Conservation (phyloP, 1,139 yeast species). For the Blastobotrys petasosporus region DNA sequence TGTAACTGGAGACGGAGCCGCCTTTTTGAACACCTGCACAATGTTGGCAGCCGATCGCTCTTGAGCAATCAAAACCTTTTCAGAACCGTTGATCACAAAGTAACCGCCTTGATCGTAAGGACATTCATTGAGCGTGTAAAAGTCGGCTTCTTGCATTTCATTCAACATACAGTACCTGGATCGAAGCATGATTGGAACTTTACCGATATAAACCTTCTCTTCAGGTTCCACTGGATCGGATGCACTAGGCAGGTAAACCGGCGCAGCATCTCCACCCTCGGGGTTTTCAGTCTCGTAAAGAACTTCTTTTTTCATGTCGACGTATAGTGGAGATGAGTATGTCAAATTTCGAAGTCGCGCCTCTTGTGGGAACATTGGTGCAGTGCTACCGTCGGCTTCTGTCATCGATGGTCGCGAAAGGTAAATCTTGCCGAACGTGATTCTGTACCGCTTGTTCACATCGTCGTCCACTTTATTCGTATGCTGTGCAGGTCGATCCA, state of each 20-base stretch:
- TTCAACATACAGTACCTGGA: slow-evolving; percentile 93
- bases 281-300: slow-evolving; percentile 61
- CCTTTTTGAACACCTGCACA: slow-evolving; percentile 95
- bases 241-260: slow-evolving; percentile 60
- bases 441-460: slow-evolving; percentile 86
- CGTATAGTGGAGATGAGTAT: slow-evolving; percentile 91
- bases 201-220: slow-evolving; percentile 81
- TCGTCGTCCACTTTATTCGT: slow-evolving; percentile 76
- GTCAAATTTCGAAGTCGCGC: slow-evolving; percentile 94
- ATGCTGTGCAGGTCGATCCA: slow-evolving; percentile 98
- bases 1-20: slow-evolving; percentile 95
- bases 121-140: slow-evolving; percentile 93
- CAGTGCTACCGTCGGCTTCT: slow-evolving; percentile 99
- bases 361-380: slow-evolving; percentile 96
- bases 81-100: slow-evolving; percentile 96
- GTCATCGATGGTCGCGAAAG: slow-evolving; percentile 97
- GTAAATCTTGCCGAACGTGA: slow-evolving; percentile 93
- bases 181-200: slow-evolving; percentile 96
- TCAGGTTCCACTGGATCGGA: slow-evolving; percentile 57
- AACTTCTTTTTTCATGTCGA: slow-evolving; percentile 90
- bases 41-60: slow-evolving; percentile 98
- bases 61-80: slow-evolving; percentile 95
- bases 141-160: slow-evolving; percentile 89
- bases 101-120: slow-evolving; percentile 99
- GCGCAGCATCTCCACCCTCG: slow-evolving; percentile 45